Conservation (phyloP, 1,284 basidiomycete species). For the Spongispora temasekensis region DNA sequence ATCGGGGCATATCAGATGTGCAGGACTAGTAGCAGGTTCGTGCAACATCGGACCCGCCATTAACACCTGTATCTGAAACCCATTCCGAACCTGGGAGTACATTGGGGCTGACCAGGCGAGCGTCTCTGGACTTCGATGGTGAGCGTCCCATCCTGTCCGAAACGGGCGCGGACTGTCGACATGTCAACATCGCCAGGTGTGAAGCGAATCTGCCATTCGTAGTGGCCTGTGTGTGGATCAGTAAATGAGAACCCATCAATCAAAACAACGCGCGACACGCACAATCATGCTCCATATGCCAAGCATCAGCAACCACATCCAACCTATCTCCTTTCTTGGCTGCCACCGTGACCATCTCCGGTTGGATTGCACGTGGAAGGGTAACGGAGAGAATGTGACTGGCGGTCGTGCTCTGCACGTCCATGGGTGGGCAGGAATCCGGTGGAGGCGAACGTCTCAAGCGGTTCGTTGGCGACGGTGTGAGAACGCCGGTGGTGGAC, state of each 20-base stretch:
- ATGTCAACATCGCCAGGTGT: slow-evolving; percentile 50
- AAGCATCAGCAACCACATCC: slow-evolving; percentile 55
- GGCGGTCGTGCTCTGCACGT: slow-evolving; percentile 37
- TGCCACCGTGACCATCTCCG: slow-evolving; percentile 58
- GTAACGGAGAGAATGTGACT: slow-evolving; percentile 41
- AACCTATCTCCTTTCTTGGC: slow-evolving; percentile 54
- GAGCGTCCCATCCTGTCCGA: slow-evolving; percentile 45
- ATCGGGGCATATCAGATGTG: not conserved
- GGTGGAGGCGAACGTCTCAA: slow-evolving; percentile 39
- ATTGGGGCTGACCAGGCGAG: slow-evolving; percentile 25
- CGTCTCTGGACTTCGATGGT: slow-evolving; percentile 43
- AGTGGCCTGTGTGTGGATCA: slow-evolving; percentile 44
- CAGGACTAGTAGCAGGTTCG: slow-evolving; percentile 5
- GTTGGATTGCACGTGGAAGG: slow-evolving; percentile 46
- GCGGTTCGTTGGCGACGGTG: slow-evolving; percentile 41
- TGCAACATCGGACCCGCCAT: slow-evolving; percentile 2
- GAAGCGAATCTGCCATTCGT: slow-evolving; percentile 56
- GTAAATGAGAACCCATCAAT: slow-evolving; percentile 7
- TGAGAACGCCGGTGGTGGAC: slow-evolving; percentile 17
- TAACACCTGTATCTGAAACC: slow-evolving; percentile 32
- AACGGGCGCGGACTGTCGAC: slow-evolving; percentile 46
- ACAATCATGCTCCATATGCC: slow-evolving; percentile 57
- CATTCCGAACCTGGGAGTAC: slow-evolving; percentile 26
- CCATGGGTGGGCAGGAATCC: slow-evolving; percentile 42
- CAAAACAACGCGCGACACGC: slow-evolving; percentile 26